Percentiles rank a stretch among this genome's conserved stretches.
Evolutionary conservation across 306 rosid genomes (phyloP).

Genomic region (Cicer yamashitae): DNA sequence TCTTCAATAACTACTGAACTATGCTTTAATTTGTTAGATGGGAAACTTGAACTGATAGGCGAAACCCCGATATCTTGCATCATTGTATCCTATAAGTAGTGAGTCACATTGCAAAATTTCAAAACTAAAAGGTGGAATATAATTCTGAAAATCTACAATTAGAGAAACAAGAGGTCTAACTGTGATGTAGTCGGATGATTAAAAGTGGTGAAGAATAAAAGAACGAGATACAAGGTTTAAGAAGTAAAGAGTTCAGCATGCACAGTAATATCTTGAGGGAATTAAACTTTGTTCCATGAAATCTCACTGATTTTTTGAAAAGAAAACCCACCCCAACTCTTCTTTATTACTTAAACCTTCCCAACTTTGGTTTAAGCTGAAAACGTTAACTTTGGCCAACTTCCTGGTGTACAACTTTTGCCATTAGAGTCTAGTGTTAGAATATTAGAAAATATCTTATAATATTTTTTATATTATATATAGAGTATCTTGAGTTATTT

Average conservation of each 20-base stretch:
- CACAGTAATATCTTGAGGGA: neutral
- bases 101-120: conserved; percentile 41
- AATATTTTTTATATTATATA: too few species aligned
- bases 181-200: neutral
- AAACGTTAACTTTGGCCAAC: neutral
- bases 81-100: conserved; percentile 67
- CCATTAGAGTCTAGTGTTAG: neutral
- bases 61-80: conserved; percentile 62
- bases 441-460: too few species aligned
- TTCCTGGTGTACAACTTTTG: neutral
- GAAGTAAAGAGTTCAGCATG: neutral
- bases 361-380: conserved; percentile 1
- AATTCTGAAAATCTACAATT: conserved; percentile 22
- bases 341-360: conserved; percentile 1
- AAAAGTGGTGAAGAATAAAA: conserved; percentile 13
- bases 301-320: neutral
- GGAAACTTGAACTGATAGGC: conserved; percentile 51
- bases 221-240: neutral
- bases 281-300: neutral
- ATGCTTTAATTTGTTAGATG: conserved; percentile 54
- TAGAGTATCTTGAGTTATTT: too few species aligned
- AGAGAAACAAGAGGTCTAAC: conserved; percentile 17
- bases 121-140: conserved; percentile 27
- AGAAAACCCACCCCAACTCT: neutral
- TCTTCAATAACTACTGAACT: conserved; percentile 46